Conservation (phyloP, 1,139 yeast species). For the Scheffersomyces lignicola region DNA sequence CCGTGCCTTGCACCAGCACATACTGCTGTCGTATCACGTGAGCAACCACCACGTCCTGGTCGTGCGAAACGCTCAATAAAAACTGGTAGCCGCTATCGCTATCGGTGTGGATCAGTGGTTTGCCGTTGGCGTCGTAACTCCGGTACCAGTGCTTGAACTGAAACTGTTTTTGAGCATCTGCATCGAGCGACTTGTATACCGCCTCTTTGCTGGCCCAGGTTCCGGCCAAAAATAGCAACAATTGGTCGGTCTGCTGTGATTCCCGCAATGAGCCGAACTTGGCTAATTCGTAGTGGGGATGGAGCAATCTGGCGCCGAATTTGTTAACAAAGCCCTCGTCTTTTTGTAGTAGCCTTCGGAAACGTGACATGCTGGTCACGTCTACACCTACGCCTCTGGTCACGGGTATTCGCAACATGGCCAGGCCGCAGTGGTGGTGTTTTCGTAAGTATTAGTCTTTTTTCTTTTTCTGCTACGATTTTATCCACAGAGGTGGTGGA, state of each 20-base stretch:
- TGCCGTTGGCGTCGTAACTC: constrained; percentile 32
- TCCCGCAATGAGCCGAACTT: constrained; percentile 22
- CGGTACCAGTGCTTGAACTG: constrained; percentile 66
- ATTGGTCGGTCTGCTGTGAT: constrained; percentile 14
- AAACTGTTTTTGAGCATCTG: constrained; percentile 49
- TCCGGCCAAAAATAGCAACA: constrained; percentile 49
- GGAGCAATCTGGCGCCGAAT: constrained; percentile 51
- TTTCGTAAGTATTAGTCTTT: not conserved
- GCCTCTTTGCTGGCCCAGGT: constrained; percentile 82
- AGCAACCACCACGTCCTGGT: constrained; percentile 54
- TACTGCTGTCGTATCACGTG: constrained; percentile 46
- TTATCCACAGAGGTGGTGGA: too few species aligned
- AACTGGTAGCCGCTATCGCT: constrained; percentile 40
- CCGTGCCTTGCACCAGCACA: constrained; percentile 4
- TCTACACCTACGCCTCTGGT: constrained; percentile 62
- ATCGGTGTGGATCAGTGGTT: constrained; percentile 39
- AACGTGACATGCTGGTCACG: constrained; percentile 51
- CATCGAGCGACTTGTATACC: constrained; percentile 58
- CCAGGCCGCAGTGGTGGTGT: constrained; percentile 3
- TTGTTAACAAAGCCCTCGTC: constrained; percentile 31
- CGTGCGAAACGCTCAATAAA: constrained; percentile 63
- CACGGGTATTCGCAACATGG: constrained; percentile 3
- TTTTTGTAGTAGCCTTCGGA: constrained; percentile 40
- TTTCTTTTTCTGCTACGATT: too few species aligned
- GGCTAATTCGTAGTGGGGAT: constrained; percentile 48